Evolutionary conservation across 2,329 filamentous ascomycete species (phyloP).

Genomic region (Diaporthe sp.): DNA sequence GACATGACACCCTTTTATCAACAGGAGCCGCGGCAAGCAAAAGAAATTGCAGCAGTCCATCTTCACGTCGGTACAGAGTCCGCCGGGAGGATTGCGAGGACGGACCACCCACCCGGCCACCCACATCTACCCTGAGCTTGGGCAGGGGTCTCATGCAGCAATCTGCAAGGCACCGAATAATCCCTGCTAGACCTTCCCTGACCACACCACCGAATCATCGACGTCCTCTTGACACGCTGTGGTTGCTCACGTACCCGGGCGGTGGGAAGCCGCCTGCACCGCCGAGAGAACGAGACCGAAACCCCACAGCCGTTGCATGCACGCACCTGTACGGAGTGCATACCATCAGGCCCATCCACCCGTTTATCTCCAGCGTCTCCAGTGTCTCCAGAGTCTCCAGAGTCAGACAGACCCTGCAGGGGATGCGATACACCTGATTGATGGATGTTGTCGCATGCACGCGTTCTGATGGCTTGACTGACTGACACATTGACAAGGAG

Average conservation of each 20-base stretch:
- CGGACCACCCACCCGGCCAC: constrained; percentile 7
- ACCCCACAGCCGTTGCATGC: constrained; percentile 23
- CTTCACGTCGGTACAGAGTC: background rate
- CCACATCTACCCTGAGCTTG: background rate
- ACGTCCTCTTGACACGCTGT: constrained; percentile 1
- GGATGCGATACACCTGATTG: background rate
- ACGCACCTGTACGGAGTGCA: background rate
- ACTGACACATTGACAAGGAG: constrained; percentile 2
- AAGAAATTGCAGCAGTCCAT: background rate
- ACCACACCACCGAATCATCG: constrained; percentile 6
- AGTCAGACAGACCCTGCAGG: constrained; percentile 7
- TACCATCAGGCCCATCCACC: background rate
- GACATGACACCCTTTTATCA: background rate
- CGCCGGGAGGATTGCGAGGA: constrained; percentile 22
- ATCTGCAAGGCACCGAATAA: constrained; percentile 37
- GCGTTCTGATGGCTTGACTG: background rate
- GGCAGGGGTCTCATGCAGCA: constrained; percentile 26
- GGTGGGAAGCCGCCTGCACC: constrained; percentile 8
- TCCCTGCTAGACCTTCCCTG: constrained; percentile 13
- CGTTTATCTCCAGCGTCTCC: constrained; percentile 15
- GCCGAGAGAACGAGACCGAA: constrained; percentile 7
- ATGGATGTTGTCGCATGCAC: background rate
- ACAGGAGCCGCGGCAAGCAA: background rate
- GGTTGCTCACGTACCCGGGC: constrained; percentile 6
- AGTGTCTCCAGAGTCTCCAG: background rate